phyloP scores from a whole-genome alignment of 2,329 filamentous ascomycete species.

The Calycina herbarum region DNA sequence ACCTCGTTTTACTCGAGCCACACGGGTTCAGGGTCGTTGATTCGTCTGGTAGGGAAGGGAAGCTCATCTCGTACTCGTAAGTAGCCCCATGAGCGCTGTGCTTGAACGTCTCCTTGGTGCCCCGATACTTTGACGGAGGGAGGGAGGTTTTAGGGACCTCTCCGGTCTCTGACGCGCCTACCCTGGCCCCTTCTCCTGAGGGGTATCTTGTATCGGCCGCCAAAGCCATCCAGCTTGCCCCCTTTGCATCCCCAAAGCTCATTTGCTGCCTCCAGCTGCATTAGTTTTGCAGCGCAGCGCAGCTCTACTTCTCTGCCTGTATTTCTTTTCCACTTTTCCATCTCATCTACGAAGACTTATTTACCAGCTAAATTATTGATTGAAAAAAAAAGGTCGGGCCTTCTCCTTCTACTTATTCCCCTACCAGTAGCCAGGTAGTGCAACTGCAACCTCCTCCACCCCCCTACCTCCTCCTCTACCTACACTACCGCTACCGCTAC shows the following conservation, averaged over 20 bases:
- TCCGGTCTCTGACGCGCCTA: neutral
- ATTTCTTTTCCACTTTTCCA: too few species aligned
- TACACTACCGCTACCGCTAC: neutral
- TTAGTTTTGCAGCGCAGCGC: neutral
- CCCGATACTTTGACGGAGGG: neutral
- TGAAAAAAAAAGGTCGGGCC: neutral
- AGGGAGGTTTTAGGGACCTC: neutral
- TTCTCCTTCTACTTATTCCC: neutral
- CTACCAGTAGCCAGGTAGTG: constrained; percentile 1
- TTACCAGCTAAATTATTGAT: too few species aligned
- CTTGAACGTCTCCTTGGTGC: neutral
- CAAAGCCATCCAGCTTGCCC: neutral
- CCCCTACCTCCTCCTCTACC: neutral
- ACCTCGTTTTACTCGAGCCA: neutral
- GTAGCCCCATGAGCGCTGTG: neutral
- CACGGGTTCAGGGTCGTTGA: neutral
- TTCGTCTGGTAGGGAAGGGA: neutral
- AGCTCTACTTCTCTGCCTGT: too few species aligned
- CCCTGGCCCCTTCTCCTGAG: neutral
- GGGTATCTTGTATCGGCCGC: neutral
- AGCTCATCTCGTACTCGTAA: neutral
- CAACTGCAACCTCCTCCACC: neutral
- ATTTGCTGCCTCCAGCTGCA: neutral
- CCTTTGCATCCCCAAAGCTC: neutral
- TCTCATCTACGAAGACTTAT: too few species aligned